Percentiles rank a stretch among this genome's conserved stretches.
phyloP scores from a whole-genome alignment of 208 protist genomes.

The Vickermania spadyakhi region DNA sequence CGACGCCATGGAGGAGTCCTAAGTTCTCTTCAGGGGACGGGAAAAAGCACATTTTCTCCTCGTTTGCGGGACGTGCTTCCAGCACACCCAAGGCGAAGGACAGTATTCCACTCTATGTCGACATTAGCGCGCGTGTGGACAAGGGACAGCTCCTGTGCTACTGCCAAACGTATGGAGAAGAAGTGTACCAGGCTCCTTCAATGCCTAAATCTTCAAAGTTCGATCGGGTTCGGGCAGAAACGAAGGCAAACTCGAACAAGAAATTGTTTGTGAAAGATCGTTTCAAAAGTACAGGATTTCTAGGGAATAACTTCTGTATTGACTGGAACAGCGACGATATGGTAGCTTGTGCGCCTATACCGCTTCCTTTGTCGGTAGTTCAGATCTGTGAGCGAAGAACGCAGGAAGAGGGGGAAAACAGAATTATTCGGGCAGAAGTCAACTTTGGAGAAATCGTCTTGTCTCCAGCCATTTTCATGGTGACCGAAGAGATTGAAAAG shows the following conservation, averaged over 20 bases:
- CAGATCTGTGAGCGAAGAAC: not conserved
- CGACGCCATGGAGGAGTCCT: not conserved
- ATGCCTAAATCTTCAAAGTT: not conserved
- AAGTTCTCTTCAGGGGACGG: not conserved
- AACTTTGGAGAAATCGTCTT: slow-evolving; percentile 55
- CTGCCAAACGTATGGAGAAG: slow-evolving; percentile 13
- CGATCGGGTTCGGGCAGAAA: not conserved
- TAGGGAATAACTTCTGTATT: not conserved
- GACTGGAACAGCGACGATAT: not conserved
- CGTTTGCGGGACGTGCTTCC: too few relatives aligned
- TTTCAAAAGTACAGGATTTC: not conserved
- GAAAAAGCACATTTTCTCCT: not conserved
- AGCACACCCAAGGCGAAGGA: slow-evolving; percentile 7
- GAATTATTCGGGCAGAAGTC: slow-evolving; percentile 48
- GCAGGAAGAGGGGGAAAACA: slow-evolving; percentile 17
- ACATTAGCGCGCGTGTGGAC: slow-evolving; percentile 45
- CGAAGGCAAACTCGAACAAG: not conserved
- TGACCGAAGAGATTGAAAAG: slow-evolving; percentile 66
- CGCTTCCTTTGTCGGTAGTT: not conserved
- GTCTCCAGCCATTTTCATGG: slow-evolving; percentile 46
- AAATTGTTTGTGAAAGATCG: not conserved
- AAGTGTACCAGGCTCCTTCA: not conserved
- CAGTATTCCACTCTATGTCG: slow-evolving; percentile 17
- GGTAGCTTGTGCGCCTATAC: not conserved
- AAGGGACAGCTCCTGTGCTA: slow-evolving; percentile 29